Conservation (phyloP, 1,284 basidiomycete species). For the Cutaneotrichosporon spelunceum region DNA sequence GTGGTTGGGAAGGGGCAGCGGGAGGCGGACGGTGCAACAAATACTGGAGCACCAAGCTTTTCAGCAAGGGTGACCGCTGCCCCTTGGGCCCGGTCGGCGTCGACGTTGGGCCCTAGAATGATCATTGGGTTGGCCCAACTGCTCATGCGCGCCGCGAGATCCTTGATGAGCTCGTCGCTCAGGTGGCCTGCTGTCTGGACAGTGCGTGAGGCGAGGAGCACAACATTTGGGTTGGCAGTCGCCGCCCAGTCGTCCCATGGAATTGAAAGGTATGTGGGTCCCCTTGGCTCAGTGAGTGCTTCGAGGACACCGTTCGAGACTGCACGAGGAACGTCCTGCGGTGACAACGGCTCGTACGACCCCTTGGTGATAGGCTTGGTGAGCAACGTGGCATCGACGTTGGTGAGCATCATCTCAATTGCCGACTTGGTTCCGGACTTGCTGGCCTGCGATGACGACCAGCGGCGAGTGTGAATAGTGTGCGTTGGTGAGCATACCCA, state of each 20-base stretch:
- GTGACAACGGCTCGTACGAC: slow-evolving; percentile 10
- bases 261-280: slow-evolving; percentile 13
- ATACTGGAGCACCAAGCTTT: slow-evolving; percentile 12
- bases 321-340: slow-evolving; percentile 13
- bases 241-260: slow-evolving; percentile 16
- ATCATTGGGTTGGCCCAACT: not conserved
- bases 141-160: not conserved
- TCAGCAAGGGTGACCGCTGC: slow-evolving; percentile 4
- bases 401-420: slow-evolving; percentile 20
- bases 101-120: slow-evolving; percentile 17
- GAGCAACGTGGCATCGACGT: slow-evolving; percentile 9
- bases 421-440: slow-evolving; percentile 15
- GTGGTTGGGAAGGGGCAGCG: slow-evolving; percentile 17
- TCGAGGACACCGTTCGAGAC: slow-evolving; percentile 13
- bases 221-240: not conserved
- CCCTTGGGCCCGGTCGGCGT: slow-evolving; percentile 9
- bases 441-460: slow-evolving; percentile 18
- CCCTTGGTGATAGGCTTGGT: slow-evolving; percentile 13
- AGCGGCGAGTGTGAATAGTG: slow-evolving; percentile 13
- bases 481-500: slow-evolving; percentile 19
- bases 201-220: not conserved
- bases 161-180: not conserved
- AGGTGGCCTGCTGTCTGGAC: not conserved
- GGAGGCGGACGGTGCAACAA: slow-evolving; percentile 14
- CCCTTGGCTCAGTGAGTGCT: slow-evolving; percentile 3